These are phyloP conservation scores for Plasmodium malariae DNA, from an alignment of 169 alveolate genomes.

Conservation along the genomic window DNA sequence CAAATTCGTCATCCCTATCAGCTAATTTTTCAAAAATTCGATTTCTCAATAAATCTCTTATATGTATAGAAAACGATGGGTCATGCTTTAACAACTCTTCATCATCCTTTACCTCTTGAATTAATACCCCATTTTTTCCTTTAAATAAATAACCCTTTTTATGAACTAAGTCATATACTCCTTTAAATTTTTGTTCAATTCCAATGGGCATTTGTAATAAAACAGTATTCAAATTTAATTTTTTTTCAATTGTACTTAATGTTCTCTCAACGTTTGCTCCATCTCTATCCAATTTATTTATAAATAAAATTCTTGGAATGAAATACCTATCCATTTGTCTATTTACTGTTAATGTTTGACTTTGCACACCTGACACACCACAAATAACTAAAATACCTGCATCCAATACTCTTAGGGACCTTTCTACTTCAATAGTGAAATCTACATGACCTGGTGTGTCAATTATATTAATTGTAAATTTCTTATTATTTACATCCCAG, in stretches of 20 bases:
- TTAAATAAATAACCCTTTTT: constrained; percentile 90
- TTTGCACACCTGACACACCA: constrained; percentile 97
- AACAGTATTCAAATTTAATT: constrained; percentile 87
- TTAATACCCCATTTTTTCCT: constrained; percentile 91
- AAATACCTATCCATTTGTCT: constrained; percentile 96
- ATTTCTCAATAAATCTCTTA: constrained; percentile 78
- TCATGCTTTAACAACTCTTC: constrained; percentile 76
- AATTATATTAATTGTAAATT: constrained; percentile 93
- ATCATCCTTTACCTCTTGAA: constrained; percentile 87
- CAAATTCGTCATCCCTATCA: constrained; percentile 95
- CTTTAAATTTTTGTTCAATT: constrained; percentile 89
- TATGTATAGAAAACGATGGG: constrained; percentile 32
- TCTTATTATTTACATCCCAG: constrained; percentile 88
- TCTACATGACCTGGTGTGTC: constrained; percentile 99
- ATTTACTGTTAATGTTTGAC: constrained; percentile 97
- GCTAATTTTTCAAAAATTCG: constrained; percentile 90
- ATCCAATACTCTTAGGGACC: constrained; percentile 97
- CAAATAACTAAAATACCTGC: constrained; percentile 96
- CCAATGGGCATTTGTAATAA: constrained; percentile 92
- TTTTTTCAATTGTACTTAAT: constrained; percentile 88
- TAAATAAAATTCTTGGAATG: constrained; percentile 95
- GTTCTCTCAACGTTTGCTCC: constrained; percentile 96
- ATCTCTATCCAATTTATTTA: constrained; percentile 96
- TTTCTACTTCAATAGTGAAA: constrained; percentile 98
- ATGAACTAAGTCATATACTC: constrained; percentile 92